Evolutionary conservation across 2,329 filamentous ascomycete species (phyloP).

Genomic region (Xylaria sp.): DNA sequence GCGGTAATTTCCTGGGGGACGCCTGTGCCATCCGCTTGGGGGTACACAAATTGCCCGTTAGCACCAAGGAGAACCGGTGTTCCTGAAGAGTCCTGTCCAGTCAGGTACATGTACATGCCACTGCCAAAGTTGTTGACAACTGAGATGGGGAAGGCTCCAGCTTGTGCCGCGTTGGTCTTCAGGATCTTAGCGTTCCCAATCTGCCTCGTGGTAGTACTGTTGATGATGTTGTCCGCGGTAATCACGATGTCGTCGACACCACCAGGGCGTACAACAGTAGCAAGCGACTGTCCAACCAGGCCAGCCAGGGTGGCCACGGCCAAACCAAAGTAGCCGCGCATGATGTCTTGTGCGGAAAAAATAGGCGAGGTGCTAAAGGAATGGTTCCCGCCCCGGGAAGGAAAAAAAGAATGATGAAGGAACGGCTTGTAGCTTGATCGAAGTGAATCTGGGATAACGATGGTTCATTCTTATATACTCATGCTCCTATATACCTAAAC

Average conservation of each 20-base stretch:
- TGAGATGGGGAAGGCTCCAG: conserved; percentile 27
- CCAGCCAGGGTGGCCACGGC: conserved; percentile 33
- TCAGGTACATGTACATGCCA: conserved; percentile 36
- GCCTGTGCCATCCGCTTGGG: conserved; percentile 24
- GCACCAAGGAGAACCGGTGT: conserved; percentile 28
- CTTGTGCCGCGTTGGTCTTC: conserved; percentile 16
- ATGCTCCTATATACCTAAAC: neutral
- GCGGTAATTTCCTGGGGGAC: conserved; percentile 33
- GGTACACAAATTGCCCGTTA: conserved; percentile 35
- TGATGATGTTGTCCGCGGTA: conserved; percentile 35
- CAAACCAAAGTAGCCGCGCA: conserved; percentile 34
- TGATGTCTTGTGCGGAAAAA: conserved; percentile 21
- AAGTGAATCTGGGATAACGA: neutral
- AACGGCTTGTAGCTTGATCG: conserved; percentile 4
- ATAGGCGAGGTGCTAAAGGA: conserved; percentile 3
- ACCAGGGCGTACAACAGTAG: conserved; percentile 32
- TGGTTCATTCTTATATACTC: conserved; percentile 26
- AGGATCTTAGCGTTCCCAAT: neutral
- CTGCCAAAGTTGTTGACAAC: conserved; percentile 35
- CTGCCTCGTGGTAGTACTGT: conserved; percentile 22
- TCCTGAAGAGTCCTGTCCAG: conserved; percentile 25
- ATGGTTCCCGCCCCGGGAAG: conserved; percentile 1
- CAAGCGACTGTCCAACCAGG: conserved; percentile 29
- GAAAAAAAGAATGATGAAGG: neutral
- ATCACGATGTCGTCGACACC: conserved; percentile 31